Evolutionary conservation across 495 filamentous ascomycete genomes (phyloP), one percentile per base, ranked within the genome.

Genomic region (Tuber microsphaerosporum): DNA sequence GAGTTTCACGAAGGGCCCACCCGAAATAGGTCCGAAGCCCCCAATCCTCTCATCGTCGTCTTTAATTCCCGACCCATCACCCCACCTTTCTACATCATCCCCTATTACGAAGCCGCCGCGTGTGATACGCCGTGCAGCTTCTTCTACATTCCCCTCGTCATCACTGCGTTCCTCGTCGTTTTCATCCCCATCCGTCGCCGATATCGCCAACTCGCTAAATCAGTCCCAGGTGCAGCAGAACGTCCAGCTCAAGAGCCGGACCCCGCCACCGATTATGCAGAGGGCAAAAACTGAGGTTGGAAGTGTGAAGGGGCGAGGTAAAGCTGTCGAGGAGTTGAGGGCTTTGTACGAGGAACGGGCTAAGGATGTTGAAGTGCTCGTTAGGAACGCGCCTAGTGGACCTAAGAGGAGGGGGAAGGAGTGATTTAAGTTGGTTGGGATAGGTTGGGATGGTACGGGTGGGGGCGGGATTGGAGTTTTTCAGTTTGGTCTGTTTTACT

Each of bases 311-410:
- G 77, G 0, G 70, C 77, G 16, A 73, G 77, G 77, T 19, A 77
- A 74, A 22, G 74, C 61, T 12, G 79, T 80, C 9, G 79, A 81
- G 51, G 79, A 81, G 22, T 34, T 80, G n/a, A 80, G 75, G 44
- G 70, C 77, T 41, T 72, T 80, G 48, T 80, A 80, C 31, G 79
- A 80, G 70, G 79, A 80, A 37, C 34, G 79, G 71, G 75, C 78
- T 2, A 80, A 74, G 42, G 75, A 74, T 2, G 79, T 74, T 22
- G 78, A 77, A 70, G 74, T 80, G 9, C 79, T 80, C 14, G 79
- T 81, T 56, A 76, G 42, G 19, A 72, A 78, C n/a, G 31, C 43
- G 41, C 73, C 73, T 43, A 74, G 79, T 22, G 74, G 78, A 2
- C 74, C 76, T n/a, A 76, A 76, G 74, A 77, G 78, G 51, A 75